Evolutionary conservation across 148 eudicot species (phyloP), one percentile per base, ranked within the genome.

Genomic region (Dianthus caryophyllus): DNA sequence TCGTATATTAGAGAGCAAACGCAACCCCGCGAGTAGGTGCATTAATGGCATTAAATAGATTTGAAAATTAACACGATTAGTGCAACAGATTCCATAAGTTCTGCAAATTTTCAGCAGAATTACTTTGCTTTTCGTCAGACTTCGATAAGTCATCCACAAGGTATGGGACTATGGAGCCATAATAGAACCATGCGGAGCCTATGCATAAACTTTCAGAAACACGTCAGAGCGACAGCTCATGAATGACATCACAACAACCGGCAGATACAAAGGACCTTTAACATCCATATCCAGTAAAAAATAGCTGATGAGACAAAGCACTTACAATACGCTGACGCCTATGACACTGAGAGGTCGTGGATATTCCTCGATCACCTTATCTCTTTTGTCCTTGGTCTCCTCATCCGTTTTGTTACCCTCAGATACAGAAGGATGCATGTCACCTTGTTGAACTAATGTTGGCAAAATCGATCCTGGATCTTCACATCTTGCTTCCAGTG

Each of bases 261-360:
- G 38, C 15, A 67, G 41, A 62, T 39, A 57, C 25, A 46, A 21
- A 46, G 17, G 27, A 55, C 7, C 66, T 27, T 10, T 24, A 70
- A 15, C 25, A 38, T 21, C 46, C 31, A 49, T 44, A 61, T 51
- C 6, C 24, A 60, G 61, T 24, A 13, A 65, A 26, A 18, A 73
- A n/a, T 33, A 24, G 60, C 64, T 46, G 56, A 69, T 29, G 57
- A 69, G 66, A 64, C 33, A 14, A 51, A 59, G 61, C 44, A 87
- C 92, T 88, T 88, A 94, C 98, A 94, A 68, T 39, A 90, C 97
- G 67, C 97, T 94, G 73, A 85, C 98, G 68, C 96, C 97, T 44
- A 94, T 88, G 64, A 94, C 96, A 70, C 92, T 85, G 26, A 80
- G 84, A 26, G 98, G 98, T 49, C 81, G 77, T 48, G 92, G 98